Evolutionary conservation across 2,329 filamentous ascomycete species (phyloP), one percentile per base, ranked within the genome.

Genomic region (Talaromyces sp.): DNA sequence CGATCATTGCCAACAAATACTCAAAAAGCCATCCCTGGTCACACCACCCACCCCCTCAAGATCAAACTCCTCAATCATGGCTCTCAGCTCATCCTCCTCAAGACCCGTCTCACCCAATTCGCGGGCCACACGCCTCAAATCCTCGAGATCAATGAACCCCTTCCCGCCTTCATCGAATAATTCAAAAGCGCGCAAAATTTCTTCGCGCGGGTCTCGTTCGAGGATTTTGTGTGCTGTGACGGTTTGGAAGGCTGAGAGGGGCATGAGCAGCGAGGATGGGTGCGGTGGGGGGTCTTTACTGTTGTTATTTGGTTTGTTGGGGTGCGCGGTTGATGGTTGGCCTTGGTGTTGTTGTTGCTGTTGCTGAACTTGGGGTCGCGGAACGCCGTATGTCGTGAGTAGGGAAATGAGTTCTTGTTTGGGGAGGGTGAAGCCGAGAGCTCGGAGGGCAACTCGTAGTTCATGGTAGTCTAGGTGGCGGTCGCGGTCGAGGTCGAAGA

Each of bases 51-150:
- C 96, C 1, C 92, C 94, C 74, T 96, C 91, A 69, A 97, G 85
- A 81, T 99, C 95, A 81, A 98, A 96, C 79, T 98, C 94, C 74
- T 97, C 93, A 80, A 99, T 95, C 95, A 99, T 99, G 69, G 93
- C 93, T 71, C 87, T 85, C 67, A 99, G 84, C 77, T 99, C 95
- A 73, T 96, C 91, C 74, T 99, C 94, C 71, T 95, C 92, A 70
- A 99, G 84, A 13, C 91, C 92, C 7, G 80, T 82, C 78, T 98
- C 94, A 8, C 95, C 95, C 69, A 99, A 83, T 77, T 98, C 95
- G 72, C 92, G 87, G 65, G 94, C 93, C 31, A 98, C 92, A 65
- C 92, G 84, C 68, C 92, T 84, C 79, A 99, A 81, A 80, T 98
- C 95, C 67, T 95, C 90, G 57, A 97, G 81, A 61, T 90, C 93